Evolutionary conservation across 1,139 yeast genomes (phyloP).

Genomic region (Diutina ranongensis): DNA sequence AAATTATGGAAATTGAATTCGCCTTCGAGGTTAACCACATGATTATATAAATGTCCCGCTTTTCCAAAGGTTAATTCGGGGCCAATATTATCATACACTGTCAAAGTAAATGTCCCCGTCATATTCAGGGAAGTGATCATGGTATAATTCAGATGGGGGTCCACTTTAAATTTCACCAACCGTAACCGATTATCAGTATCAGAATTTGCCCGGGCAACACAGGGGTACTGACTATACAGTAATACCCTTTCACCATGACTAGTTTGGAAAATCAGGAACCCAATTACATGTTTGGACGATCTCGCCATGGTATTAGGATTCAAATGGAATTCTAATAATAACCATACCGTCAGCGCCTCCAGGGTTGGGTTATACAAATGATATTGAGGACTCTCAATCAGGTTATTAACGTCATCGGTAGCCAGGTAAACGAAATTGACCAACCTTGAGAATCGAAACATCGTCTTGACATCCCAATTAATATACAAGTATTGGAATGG

Average conservation of each 20-base stretch:
- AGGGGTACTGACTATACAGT: constrained; percentile 18
- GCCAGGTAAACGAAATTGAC: constrained; percentile 5
- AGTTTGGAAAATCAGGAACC: constrained; percentile 17
- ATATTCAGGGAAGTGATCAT: neutral
- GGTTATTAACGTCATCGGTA: neutral
- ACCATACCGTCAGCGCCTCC: neutral
- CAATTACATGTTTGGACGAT: neutral
- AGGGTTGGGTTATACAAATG: neutral
- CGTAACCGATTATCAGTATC: constrained; percentile 19
- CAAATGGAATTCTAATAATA: neutral
- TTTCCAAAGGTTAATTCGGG: constrained; percentile 15
- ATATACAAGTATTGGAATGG: constrained; percentile 48
- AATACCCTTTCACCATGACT: constrained; percentile 22
- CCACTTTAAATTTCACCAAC: constrained; percentile 7
- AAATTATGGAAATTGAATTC: constrained; percentile 33
- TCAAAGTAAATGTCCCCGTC: constrained; percentile 1
- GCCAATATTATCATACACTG: constrained; percentile 1
- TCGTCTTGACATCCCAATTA: constrained; percentile 41
- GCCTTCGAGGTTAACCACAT: constrained; percentile 18
- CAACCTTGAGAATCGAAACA: neutral
- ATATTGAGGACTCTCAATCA: neutral
- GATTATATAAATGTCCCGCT: constrained; percentile 15
- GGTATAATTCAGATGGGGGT: constrained; percentile 1
- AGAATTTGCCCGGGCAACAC: constrained; percentile 12
- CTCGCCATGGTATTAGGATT: neutral